Conservation (phyloP, 2,329 filamentous ascomycete genomes). For the Sporothrix brasiliensis region DNA sequence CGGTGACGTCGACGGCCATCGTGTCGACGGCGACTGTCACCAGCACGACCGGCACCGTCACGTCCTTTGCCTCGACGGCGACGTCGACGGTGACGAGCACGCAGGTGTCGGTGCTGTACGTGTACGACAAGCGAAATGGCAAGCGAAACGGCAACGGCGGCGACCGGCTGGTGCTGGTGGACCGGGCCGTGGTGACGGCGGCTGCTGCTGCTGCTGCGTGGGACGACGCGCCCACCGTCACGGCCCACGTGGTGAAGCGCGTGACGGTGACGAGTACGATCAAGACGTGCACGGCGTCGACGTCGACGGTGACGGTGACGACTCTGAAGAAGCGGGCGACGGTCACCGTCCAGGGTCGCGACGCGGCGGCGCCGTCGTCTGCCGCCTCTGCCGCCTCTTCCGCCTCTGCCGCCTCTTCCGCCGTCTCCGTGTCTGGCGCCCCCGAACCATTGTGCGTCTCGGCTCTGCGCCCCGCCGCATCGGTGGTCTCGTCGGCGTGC, state of each 20-base stretch:
- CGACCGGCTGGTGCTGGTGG: neutral
- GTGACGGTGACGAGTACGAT: neutral
- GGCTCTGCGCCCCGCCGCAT: neutral
- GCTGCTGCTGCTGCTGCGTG: neutral
- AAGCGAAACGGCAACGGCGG: neutral
- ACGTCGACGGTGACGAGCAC: neutral
- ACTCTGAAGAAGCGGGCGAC: neutral
- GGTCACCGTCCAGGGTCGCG: neutral
- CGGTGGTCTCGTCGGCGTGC: neutral
- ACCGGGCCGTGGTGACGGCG: neutral
- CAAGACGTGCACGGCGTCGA: conserved; percentile 8
- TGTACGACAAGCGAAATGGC: neutral
- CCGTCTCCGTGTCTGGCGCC: neutral
- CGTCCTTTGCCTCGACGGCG: neutral
- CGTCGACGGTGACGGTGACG: conserved; percentile 10
- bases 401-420: no score
- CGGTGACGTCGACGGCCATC: neutral
- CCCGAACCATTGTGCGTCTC: neutral
- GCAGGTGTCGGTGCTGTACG: neutral
- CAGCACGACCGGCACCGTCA: conserved; percentile 4
- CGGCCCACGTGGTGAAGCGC: neutral
- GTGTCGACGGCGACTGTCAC: neutral
- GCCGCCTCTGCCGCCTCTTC: no score
- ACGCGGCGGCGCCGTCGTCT: no score
- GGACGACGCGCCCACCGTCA: neutral